phyloP scores from a whole-genome alignment of 139 green algal genomes.

The Picochlorum sp. region DNA sequence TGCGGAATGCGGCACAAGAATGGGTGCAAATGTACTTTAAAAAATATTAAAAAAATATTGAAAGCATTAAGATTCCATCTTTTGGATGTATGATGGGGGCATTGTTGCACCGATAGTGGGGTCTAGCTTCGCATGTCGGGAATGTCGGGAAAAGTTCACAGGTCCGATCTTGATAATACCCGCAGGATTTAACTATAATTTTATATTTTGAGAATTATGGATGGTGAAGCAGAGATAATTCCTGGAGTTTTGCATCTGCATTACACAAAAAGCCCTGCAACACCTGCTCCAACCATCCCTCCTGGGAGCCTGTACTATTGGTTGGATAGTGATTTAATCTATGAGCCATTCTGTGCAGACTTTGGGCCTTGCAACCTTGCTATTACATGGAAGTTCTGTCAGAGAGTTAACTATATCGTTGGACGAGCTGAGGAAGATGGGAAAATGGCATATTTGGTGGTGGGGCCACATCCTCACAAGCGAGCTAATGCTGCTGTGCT shows the following conservation, averaged over 20 bases:
- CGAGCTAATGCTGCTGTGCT: constrained; percentile 74
- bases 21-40: too few species aligned
- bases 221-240: constrained; percentile 41
- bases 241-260: constrained; percentile 45
- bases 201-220: not conserved
- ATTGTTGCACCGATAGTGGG: not conserved
- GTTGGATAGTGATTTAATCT: constrained; percentile 41
- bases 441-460: constrained; percentile 43
- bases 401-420: constrained; percentile 46
- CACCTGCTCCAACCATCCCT: not conserved
- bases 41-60: too few species aligned
- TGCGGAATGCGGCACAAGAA: too few species aligned
- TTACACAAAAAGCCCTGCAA: not conserved
- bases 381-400: constrained; percentile 63
- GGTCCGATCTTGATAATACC: too few species aligned
- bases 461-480: constrained; percentile 43
- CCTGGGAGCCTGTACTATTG: constrained; percentile 17
- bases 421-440: constrained; percentile 26
- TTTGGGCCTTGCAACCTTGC: constrained; percentile 88
- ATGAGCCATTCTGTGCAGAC: constrained; percentile 86
- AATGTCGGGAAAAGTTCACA: too few species aligned
- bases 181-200: too few species aligned
- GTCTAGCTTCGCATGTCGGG: too few species aligned
- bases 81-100: not conserved
- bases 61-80: not conserved